Evolutionary conservation across 1,284 basidiomycete species (phyloP).

Genomic region (Ceratobasidium papillatum): DNA sequence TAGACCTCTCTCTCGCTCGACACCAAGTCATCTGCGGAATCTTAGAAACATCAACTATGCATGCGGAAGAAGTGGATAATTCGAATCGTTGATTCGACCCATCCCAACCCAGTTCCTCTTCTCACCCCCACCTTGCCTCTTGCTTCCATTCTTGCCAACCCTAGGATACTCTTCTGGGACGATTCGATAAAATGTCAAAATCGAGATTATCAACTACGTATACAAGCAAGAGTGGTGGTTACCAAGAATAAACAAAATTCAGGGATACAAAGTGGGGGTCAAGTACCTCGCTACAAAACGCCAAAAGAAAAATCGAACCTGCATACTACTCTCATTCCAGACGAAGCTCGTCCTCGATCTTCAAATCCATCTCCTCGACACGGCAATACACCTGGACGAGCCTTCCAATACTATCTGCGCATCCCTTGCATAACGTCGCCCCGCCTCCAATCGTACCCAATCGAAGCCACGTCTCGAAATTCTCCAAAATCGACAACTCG

Average conservation of each 20-base stretch:
- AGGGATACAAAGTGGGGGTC: not conserved
- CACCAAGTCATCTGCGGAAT: no score
- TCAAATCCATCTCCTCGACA: conserved; percentile 12
- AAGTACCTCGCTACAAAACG: not conserved
- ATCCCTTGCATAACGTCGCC: not conserved
- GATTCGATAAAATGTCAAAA: not conserved
- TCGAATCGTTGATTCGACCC: no score
- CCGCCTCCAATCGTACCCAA: not conserved
- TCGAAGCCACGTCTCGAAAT: conserved; percentile 4
- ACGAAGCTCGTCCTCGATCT: not conserved
- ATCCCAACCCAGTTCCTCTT: no score
- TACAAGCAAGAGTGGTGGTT: not conserved
- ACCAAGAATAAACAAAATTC: not conserved
- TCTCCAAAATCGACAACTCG: not conserved
- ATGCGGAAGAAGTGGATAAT: no score
- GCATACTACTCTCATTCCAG: not conserved
- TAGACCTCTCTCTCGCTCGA: no score
- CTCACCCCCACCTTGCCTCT: no score
- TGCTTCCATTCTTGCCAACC: no score
- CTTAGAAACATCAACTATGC: no score
- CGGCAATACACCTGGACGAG: conserved; percentile 18
- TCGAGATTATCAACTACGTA: not conserved
- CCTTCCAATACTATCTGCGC: conserved; percentile 15
- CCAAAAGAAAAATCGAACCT: no score
- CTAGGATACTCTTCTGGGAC: no score